phyloP scores from a whole-genome alignment of 768 basidiomycete species.

The Pulveroboletus sp. region DNA sequence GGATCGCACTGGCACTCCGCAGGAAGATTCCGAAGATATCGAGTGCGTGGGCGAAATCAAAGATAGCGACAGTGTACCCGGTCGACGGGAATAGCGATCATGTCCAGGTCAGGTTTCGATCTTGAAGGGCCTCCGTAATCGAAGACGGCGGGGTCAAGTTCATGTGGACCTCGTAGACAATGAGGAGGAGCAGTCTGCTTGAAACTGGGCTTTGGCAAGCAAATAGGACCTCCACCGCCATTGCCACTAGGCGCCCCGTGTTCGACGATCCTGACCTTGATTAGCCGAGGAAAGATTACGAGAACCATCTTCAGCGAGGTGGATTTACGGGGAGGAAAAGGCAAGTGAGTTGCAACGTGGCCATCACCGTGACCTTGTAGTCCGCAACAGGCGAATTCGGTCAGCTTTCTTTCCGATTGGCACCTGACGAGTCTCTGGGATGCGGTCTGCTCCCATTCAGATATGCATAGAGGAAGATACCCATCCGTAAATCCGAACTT shows the following conservation, averaged over 20 bases:
- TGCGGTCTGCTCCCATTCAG: no score
- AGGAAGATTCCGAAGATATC: no score
- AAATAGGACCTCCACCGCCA: constrained; percentile 15
- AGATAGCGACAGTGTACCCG: no score
- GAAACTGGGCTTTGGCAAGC: background rate
- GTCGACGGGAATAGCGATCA: no score
- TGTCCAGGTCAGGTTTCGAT: background rate
- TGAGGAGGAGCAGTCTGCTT: background rate
- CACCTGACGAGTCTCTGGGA: constrained; percentile 50
- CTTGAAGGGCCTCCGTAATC: background rate
- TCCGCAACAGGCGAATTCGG: constrained; percentile 54
- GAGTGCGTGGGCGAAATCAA: no score
- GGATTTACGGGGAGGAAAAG: constrained; percentile 56
- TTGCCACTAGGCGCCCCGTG: constrained; percentile 48
- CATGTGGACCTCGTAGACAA: constrained; percentile 5
- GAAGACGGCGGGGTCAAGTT: background rate
- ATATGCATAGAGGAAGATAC: no score
- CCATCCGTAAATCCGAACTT: no score
- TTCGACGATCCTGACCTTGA: constrained; percentile 46
- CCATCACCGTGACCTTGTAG: constrained; percentile 55
- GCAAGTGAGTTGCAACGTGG: constrained; percentile 20
- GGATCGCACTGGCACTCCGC: no score
- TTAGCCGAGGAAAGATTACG: constrained; percentile 49
- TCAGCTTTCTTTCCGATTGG: constrained; percentile 55
- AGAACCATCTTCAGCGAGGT: constrained; percentile 53